Percentiles rank a stretch among this genome's conserved stretches.
Evolutionary conservation across 2,329 filamentous ascomycete species (phyloP).

Genomic region (Aplosporella prunicola): DNA sequence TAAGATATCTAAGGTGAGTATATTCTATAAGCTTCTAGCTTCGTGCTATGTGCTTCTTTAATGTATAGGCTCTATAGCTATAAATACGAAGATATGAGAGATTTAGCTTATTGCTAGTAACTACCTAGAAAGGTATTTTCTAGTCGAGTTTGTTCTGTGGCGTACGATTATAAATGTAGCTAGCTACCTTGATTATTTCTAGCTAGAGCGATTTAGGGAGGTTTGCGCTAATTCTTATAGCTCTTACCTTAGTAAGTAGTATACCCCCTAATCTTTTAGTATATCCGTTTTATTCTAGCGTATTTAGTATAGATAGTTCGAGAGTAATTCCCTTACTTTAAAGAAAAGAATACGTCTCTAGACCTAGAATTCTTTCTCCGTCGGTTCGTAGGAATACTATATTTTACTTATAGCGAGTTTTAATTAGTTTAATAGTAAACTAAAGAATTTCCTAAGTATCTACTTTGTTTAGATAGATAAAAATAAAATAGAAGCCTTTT

Average conservation of each 20-base stretch:
- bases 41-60: conserved; percentile 11
- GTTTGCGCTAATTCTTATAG: conserved; percentile 6
- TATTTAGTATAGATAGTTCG: neutral
- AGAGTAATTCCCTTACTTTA: conserved; percentile 4
- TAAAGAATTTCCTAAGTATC: too few relatives aligned
- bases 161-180: conserved; percentile 14
- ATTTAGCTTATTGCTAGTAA: conserved; percentile 11
- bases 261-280: conserved; percentile 11
- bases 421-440: too few relatives aligned
- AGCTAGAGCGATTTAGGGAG: conserved; percentile 10
- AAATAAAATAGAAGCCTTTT: too few relatives aligned
- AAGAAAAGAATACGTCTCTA: too few relatives aligned
- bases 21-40: too few relatives aligned
- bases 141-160: conserved; percentile 10
- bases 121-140: conserved; percentile 16
- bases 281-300: conserved; percentile 12
- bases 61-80: conserved; percentile 12
- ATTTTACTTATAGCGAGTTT: too few relatives aligned
- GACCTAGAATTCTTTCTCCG: too few relatives aligned
- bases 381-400: too few relatives aligned
- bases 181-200: conserved; percentile 10
- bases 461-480: too few relatives aligned
- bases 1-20: too few relatives aligned
- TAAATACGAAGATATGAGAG: conserved; percentile 11
- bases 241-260: conserved; percentile 9